Evolutionary conservation across 2,329 filamentous ascomycete genomes (phyloP).

Genomic region (Shiraia sp.): DNA sequence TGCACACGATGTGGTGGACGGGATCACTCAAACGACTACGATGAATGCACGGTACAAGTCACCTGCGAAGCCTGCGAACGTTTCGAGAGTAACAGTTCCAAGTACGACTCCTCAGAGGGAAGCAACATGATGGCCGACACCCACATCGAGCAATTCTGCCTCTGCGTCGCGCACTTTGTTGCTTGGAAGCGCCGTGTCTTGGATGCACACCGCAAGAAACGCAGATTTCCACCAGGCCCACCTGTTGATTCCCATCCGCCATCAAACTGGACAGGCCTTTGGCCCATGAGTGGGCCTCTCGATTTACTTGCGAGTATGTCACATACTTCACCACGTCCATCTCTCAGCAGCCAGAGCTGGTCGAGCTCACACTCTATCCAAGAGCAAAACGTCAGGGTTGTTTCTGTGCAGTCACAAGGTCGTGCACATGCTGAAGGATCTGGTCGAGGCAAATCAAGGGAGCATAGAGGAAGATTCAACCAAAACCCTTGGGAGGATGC

Average conservation of each 20-base stretch:
- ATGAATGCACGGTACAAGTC: slow-evolving; percentile 3
- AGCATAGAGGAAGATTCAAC: not conserved
- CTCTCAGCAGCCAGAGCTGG: not conserved
- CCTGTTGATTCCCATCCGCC: slow-evolving; percentile 4
- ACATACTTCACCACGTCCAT: too few species aligned
- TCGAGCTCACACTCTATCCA: not conserved
- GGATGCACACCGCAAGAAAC: slow-evolving; percentile 3
- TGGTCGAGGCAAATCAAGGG: not conserved
- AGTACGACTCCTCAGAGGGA: not conserved
- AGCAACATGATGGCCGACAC: not conserved
- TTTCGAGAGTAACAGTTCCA: not conserved
- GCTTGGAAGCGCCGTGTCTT: slow-evolving; percentile 1
- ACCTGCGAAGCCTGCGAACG: slow-evolving; percentile 9
- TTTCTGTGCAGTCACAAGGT: not conserved
- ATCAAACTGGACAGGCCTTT: slow-evolving; percentile 1
- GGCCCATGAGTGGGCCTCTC: not conserved
- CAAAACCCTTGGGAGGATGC: too few species aligned
- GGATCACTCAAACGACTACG: slow-evolving; percentile 6
- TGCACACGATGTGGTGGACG: slow-evolving; percentile 18
- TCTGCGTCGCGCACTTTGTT: slow-evolving; percentile 3
- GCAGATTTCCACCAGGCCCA: slow-evolving; percentile 3
- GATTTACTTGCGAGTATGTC: not conserved
- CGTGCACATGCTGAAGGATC: not conserved
- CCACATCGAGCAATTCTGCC: slow-evolving; percentile 6
- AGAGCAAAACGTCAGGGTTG: not conserved